Conservation (phyloP, 2,329 filamentous ascomycete species). For the Scytalidium lignicola region DNA sequence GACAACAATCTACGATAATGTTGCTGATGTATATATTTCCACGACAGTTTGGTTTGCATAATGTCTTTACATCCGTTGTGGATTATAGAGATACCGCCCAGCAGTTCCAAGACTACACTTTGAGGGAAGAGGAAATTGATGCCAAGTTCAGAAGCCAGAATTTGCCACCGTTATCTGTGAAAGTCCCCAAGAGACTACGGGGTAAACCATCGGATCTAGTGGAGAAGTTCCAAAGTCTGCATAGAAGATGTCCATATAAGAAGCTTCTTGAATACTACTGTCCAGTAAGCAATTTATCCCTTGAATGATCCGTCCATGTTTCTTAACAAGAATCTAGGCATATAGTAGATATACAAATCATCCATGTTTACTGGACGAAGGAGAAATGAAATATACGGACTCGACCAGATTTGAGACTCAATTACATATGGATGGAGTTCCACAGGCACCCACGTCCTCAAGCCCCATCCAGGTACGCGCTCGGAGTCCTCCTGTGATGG, state of each 20-base stretch:
- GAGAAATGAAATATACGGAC: constrained; percentile 6
- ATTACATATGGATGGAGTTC: not conserved
- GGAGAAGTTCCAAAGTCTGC: constrained; percentile 62
- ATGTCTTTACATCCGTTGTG: constrained; percentile 75
- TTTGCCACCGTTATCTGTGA: constrained; percentile 17
- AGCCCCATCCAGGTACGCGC: constrained; percentile 25
- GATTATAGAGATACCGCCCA: constrained; percentile 63
- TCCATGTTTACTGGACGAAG: not conserved
- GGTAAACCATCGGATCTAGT: constrained; percentile 57
- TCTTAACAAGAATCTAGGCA: not conserved
- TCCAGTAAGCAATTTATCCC: constrained; percentile 36
- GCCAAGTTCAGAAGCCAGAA: constrained; percentile 18
- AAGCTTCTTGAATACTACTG: constrained; percentile 79
- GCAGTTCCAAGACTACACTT: constrained; percentile 76
- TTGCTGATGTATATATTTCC: constrained; percentile 94
- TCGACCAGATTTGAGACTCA: constrained; percentile 18
- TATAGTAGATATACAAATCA: not conserved
- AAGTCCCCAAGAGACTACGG: constrained; percentile 63
- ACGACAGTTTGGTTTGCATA: constrained; percentile 82
- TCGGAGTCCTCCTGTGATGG: constrained; percentile 41
- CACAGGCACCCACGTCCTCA: constrained; percentile 3
- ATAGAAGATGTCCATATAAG: constrained; percentile 73
- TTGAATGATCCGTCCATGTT: too few species aligned
- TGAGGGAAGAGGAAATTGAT: constrained; percentile 77
- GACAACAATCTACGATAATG: constrained; percentile 47